Conservation (phyloP, 345 rosid genomes). For the Eucalyptus cloeziana region DNA sequence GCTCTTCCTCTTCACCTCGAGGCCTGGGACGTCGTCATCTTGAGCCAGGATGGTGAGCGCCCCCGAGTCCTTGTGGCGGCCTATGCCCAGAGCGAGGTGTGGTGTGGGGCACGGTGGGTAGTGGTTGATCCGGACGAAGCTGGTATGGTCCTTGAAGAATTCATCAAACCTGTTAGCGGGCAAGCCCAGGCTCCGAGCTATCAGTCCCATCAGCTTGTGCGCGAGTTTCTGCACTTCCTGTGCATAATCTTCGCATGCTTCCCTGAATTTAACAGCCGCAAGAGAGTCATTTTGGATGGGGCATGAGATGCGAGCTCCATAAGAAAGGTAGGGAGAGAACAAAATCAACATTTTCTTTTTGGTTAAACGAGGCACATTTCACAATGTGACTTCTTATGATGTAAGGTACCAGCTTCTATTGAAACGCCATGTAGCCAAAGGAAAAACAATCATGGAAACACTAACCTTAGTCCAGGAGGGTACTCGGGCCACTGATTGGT, state of each 20-base stretch:
- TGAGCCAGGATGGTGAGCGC: conserved; percentile 14
- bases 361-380: too few species aligned
- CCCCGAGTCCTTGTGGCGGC: conserved; percentile 14
- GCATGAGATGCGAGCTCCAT: neutral
- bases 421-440: neutral
- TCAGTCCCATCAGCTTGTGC: conserved; percentile 26
- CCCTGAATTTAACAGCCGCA: conserved; percentile 9
- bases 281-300: neutral
- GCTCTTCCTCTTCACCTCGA: conserved; percentile 16
- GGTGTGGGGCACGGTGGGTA: conserved; percentile 20
- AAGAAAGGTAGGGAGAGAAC: too few species aligned
- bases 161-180: conserved; percentile 22
- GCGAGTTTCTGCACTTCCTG: conserved; percentile 32
- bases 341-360: too few species aligned
- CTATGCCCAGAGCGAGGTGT: conserved; percentile 11
- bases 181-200: conserved; percentile 48
- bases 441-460: neutral
- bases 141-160: conserved; percentile 37
- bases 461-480: conserved; percentile 38
- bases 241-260: conserved; percentile 27
- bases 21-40: conserved; percentile 21
- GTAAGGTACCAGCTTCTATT: too few species aligned
- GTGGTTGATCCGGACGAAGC: conserved; percentile 14
- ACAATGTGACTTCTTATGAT: neutral
- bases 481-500: conserved; percentile 44